Evolutionary conservation across 352 stramenopile genomes (phyloP).

Genomic region (Globisporangium rhizosaccharum): DNA sequence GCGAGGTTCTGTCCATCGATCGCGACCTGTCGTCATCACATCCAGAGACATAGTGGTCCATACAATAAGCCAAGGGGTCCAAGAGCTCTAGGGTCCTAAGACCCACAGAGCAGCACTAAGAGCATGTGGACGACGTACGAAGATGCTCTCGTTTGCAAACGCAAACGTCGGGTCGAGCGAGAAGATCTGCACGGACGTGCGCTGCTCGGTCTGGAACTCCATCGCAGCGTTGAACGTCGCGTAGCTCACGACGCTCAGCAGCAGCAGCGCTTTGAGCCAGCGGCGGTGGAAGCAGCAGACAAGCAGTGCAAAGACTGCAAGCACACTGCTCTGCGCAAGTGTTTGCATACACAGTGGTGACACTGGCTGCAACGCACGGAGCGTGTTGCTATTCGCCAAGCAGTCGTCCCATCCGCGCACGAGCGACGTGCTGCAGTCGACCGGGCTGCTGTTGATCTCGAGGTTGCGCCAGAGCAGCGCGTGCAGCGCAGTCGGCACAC

Average conservation of each 20-base stretch:
- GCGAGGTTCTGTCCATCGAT: constrained; percentile 81
- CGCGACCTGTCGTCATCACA: constrained; percentile 35
- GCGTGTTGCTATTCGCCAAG: constrained; percentile 9
- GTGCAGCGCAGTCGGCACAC: constrained; percentile 1
- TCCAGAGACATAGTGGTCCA: not conserved
- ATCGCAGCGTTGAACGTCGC: constrained; percentile 26
- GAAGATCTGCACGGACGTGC: constrained; percentile 51
- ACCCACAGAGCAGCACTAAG: too few species aligned
- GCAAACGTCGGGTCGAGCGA: constrained; percentile 71
- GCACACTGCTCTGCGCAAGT: constrained; percentile 14
- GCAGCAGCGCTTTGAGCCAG: constrained; percentile 55
- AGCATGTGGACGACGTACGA: constrained; percentile 32
- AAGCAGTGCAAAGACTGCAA: constrained; percentile 21
- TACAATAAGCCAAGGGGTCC: not conserved
- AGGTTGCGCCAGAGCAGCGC: constrained; percentile 24
- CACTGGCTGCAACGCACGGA: not conserved
- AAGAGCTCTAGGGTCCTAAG: too few species aligned
- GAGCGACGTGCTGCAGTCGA: constrained; percentile 10
- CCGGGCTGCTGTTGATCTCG: constrained; percentile 8
- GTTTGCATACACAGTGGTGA: constrained; percentile 13
- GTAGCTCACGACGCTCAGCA: constrained; percentile 23
- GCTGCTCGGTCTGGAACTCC: constrained; percentile 45
- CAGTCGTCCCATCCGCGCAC: constrained; percentile 9
- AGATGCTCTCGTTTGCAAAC: constrained; percentile 80
- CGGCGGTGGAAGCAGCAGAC: constrained; percentile 42